Base-by-base conservation (phyloP, 169 alveolate genomes). In the Plasmodium gonderi region DNA sequence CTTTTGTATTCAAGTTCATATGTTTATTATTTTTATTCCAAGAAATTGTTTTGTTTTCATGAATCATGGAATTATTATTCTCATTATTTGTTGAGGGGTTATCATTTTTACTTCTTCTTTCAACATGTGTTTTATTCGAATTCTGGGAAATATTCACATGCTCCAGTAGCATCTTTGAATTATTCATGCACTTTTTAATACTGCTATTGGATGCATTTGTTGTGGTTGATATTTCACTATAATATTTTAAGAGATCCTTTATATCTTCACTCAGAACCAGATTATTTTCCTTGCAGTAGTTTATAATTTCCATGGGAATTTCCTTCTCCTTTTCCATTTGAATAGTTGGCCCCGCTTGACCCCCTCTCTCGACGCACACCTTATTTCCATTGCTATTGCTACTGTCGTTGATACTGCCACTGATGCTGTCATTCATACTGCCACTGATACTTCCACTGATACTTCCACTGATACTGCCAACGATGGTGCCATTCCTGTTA, bases 221-320 rank as follows among this genome's bases (percentile, higher is more conserved):
- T 14, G 36, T 17, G 23, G 40, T n/a, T 12, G 36, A 6, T 0
- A 60, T 17, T 1, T 77, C 85, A 12, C 38, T 47, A 36, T 42
- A 47, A 9, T 29, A 47, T 8, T 77, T 77, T 29, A 77, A 45
- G 11, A 77, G 1, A 0, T 77, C 85, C 31, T 47, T 77, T 77
- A 26, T 45, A 17, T 77, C 75, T 1, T 77, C 36, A 20, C 9
- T 47, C 47, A 42, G 14, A n/a, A 45, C 12, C 26, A 77, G 31
- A 20, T 77, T 77, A 36, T 77, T 77, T 45, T 77, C 72, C 49
- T 77, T 77, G 45, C 85, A 77, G 45, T 44, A 77, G 12, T 20
- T 77, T 77, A 47, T 20, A 2, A 45, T 77, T 12, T 77, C 85
- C 20, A 36, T 23, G n/a, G 72, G 47, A 47, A 77, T 51, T 20